These are phyloP conservation scores for Xylaria sp. DNA, from an alignment of 2,329 filamentous ascomycete species.

Conservation along the genomic window DNA sequence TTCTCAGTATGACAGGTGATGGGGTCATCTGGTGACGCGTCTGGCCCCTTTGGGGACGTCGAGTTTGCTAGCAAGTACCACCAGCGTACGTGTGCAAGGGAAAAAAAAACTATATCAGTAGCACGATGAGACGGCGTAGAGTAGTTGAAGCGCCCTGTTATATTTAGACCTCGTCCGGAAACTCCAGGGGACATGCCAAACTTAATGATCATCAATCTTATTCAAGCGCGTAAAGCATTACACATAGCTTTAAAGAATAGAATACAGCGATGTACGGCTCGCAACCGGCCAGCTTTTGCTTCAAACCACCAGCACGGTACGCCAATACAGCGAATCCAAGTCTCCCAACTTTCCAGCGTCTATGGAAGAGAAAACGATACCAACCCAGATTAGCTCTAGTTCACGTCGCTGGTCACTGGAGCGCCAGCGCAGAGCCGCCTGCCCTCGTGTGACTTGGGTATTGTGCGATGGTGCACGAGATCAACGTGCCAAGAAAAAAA, in stretches of 20 bases:
- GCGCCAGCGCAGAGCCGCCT: constrained; percentile 26
- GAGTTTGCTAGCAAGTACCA: no score
- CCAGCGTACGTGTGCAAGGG: no score
- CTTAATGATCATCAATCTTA: background rate
- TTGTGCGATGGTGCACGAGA: constrained; percentile 34
- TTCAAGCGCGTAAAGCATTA: background rate
- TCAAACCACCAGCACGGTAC: background rate
- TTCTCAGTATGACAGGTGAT: background rate
- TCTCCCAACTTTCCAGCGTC: background rate
- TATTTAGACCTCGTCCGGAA: no score
- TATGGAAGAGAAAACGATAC: background rate
- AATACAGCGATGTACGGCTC: background rate
- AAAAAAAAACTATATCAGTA: no score
- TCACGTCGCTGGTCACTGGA: background rate
- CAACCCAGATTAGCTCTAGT: constrained; percentile 1
- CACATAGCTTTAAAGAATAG: background rate
- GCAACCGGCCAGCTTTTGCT: background rate
- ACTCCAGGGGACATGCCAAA: no score
- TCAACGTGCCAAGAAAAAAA: no score
- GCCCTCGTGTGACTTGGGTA: constrained; percentile 28
- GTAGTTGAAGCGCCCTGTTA: no score
- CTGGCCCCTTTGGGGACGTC: no score
- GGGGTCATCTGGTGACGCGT: background rate
- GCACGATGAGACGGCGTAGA: no score
- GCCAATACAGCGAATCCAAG: background rate